Percentiles rank a stretch among this genome's conserved stretches.
Conservation (phyloP, 495 filamentous ascomycete genomes). For the Lasiosphaeria ovina region DNA sequence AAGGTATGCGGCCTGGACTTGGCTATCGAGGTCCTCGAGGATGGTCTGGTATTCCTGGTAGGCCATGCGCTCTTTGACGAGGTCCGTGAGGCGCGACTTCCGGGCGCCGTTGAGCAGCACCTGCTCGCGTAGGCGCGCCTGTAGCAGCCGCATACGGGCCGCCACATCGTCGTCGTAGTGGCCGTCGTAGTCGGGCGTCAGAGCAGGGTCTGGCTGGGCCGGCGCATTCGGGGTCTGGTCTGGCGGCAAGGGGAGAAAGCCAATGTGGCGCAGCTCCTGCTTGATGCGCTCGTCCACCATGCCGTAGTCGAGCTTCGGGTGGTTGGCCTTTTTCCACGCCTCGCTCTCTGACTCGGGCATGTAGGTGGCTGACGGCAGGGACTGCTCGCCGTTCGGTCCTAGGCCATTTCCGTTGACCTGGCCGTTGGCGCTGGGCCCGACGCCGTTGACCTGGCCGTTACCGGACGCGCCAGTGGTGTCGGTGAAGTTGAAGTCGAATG, state of each 20-base stretch:
- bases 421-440: slow-evolving; percentile 46
- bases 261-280: slow-evolving; percentile 89
- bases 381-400: slow-evolving; percentile 29
- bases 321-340: slow-evolving; percentile 55
- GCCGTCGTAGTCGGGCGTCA: slow-evolving; percentile 69
- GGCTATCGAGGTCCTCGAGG: slow-evolving; percentile 90
- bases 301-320: slow-evolving; percentile 72
- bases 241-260: slow-evolving; percentile 70
- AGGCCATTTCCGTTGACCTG: slow-evolving; percentile 19
- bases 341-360: slow-evolving; percentile 68
- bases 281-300: slow-evolving; percentile 87
- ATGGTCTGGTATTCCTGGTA: slow-evolving; percentile 96
- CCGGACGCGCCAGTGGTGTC: slow-evolving; percentile 5
- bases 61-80: slow-evolving; percentile 87
- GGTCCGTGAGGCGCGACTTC: slow-evolving; percentile 78
- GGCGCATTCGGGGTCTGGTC: slow-evolving; percentile 51
- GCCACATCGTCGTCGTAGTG: slow-evolving; percentile 94
- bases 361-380: slow-evolving; percentile 65
- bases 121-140: slow-evolving; percentile 75
- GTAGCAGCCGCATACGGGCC: slow-evolving; percentile 80
- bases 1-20: slow-evolving; percentile 92
- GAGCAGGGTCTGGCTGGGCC: slow-evolving; percentile 28
- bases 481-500: slow-evolving; percentile 21
- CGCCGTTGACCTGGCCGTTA: slow-evolving; percentile 2
- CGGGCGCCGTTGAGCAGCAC: slow-evolving; percentile 83